Base-by-base conservation (phyloP, 2,329 filamentous ascomycete species). In the Hypoxylon sp. region DNA sequence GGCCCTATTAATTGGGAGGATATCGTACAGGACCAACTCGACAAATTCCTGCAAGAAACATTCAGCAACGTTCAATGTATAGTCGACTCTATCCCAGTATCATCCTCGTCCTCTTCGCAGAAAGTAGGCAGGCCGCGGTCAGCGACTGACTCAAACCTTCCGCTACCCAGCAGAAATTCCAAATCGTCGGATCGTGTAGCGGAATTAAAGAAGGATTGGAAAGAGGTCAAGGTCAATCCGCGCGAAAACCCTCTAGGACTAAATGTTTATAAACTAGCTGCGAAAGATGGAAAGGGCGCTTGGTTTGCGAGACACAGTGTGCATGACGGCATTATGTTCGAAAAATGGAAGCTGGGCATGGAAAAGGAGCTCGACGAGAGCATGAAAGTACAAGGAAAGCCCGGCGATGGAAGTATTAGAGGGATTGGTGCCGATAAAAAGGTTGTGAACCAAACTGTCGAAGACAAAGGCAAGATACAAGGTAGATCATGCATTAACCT, bases 271-370 rank as follows among this genome's bases (percentile, higher is more conserved):
- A 97, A 97, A 78, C 85, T 96, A 65, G 82, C 85, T 0, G 88
- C 91, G 2, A 91, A 92, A 73, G 95, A 98, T 79, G 90, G 93
- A 38, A 90, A 90, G 70, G 95, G 94, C 1, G 86, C 92, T 6
- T 98, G 95, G 95, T 98, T 98, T 79, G 93, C 93, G 23, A 84
- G 95, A 60, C 85, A 91, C 52, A 97, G 93, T 76, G 84, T 97
- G 19, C 94, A 98, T 75, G 89, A 92, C 73, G 92, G 91, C 0
- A 78, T 97, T 19, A 84, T 89, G 0, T 97, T 97, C 78, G 86
- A 87, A 19, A 90, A 88, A 76, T 97, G 93, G 90, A 91, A 90
- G 82, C 84, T 84, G 55, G 93, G 91, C 2, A 86, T 98, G 75
- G 85, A 92, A 77, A 84, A 85, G 21, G 95, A 98, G 82, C 96